Conservation (phyloP, 352 stramenopile species). For the Phytophthora europaea region DNA sequence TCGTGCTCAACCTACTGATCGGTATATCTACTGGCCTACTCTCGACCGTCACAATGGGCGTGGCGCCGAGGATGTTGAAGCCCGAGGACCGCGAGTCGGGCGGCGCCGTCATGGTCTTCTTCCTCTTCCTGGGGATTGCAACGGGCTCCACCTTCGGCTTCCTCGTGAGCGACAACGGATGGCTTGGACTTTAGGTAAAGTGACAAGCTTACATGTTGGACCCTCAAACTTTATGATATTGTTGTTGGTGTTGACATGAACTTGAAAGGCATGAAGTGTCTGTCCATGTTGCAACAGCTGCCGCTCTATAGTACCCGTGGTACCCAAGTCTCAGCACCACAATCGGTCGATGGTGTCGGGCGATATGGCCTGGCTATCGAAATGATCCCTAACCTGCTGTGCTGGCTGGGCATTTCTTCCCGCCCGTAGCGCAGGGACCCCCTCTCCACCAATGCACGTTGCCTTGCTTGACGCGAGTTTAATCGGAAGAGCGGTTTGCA, state of each 20-base stretch:
- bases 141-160: slow-evolving; percentile 61
- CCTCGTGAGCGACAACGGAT: slow-evolving; percentile 59
- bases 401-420: slow-evolving; percentile 25
- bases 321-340: slow-evolving; percentile 24
- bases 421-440: slow-evolving; percentile 18
- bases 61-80: slow-evolving; percentile 58
- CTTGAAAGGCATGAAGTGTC: background rate
- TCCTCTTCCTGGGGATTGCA: slow-evolving; percentile 67
- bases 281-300: slow-evolving; percentile 23
- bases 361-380: slow-evolving; percentile 18
- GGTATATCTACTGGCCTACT: slow-evolving; percentile 67
- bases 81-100: slow-evolving; percentile 67
- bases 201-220: background rate
- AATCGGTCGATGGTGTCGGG: slow-evolving; percentile 28
- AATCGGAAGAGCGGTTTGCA: slow-evolving; percentile 22
- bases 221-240: background rate
- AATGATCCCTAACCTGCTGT: slow-evolving; percentile 10
- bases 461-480: slow-evolving; percentile 17
- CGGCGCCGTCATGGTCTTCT: slow-evolving; percentile 67
- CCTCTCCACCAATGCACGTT: slow-evolving; percentile 27
- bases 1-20: slow-evolving; percentile 60
- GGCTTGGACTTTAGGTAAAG: slow-evolving; percentile 47
- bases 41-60: slow-evolving; percentile 71
- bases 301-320: slow-evolving; percentile 3
- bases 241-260: background rate